Percentiles rank a stretch among this genome's conserved stretches.
These are phyloP conservation scores for Anisogramma anomala DNA, from an alignment of 2,329 filamentous ascomycete genomes.

Conservation along the genomic window DNA sequence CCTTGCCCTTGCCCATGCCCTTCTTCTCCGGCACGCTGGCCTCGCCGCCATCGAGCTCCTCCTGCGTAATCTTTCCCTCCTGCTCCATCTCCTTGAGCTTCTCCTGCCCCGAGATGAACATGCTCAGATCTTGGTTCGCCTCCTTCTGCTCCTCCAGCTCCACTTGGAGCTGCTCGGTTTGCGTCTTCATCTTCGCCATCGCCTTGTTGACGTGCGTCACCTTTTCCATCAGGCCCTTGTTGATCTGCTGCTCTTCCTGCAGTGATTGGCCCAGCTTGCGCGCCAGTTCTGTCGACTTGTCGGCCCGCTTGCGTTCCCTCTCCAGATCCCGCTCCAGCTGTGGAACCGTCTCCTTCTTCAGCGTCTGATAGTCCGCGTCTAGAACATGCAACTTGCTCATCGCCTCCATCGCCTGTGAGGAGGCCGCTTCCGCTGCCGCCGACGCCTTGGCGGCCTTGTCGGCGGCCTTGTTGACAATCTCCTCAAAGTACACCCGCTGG, in stretches of 20 bases:
- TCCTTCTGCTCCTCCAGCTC: slow-evolving; percentile 68
- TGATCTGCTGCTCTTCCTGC: slow-evolving; percentile 78
- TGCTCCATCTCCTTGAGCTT: slow-evolving; percentile 63
- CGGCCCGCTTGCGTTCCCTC: slow-evolving; percentile 55
- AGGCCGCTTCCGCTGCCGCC: slow-evolving; percentile 52
- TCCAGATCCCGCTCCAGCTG: slow-evolving; percentile 61
- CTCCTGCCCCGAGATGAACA: slow-evolving; percentile 77
- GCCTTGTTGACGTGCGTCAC: slow-evolving; percentile 63
- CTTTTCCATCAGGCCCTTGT: slow-evolving; percentile 67
- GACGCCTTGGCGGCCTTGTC: slow-evolving; percentile 76
- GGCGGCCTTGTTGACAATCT: slow-evolving; percentile 75
- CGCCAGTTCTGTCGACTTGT: slow-evolving; percentile 64
- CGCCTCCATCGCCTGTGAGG: slow-evolving; percentile 36
- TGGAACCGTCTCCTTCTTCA: slow-evolving; percentile 48
- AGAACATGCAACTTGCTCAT: slow-evolving; percentile 40
- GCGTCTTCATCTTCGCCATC: slow-evolving; percentile 42
- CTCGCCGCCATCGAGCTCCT: slow-evolving; percentile 65
- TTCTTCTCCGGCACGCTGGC: slow-evolving; percentile 50
- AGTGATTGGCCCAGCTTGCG: slow-evolving; percentile 63
- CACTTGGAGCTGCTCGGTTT: slow-evolving; percentile 43
- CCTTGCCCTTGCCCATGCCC: slow-evolving; percentile 32
- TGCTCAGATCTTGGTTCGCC: slow-evolving; percentile 74
- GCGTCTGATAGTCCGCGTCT: slow-evolving; percentile 38
- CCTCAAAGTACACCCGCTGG: slow-evolving; percentile 88
- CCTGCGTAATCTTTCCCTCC: slow-evolving; percentile 46